Evolutionary conservation across 371 early-diverging fungal species (phyloP).

Genomic region (Mortierella sp.): DNA sequence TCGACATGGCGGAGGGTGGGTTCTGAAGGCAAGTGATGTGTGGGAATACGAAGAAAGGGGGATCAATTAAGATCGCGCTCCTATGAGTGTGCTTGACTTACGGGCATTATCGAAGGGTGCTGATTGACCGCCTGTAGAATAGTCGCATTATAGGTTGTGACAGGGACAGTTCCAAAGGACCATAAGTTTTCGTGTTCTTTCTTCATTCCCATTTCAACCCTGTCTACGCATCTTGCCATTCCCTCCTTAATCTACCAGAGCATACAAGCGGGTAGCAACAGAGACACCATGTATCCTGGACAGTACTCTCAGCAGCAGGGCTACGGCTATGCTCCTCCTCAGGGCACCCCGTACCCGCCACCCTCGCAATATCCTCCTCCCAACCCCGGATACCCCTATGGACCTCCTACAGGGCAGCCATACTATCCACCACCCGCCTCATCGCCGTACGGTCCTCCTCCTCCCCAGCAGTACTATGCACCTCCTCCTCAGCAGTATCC

Average conservation of each 20-base stretch:
- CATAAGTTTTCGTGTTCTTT: no score
- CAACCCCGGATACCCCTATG: constrained; percentile 9
- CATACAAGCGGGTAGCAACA: no score
- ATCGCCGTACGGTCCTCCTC: constrained; percentile 20
- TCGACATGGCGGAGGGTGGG: constrained; percentile 9
- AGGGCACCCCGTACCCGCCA: constrained; percentile 3
- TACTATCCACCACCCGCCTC: constrained; percentile 8
- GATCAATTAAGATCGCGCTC: no score
- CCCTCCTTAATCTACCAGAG: no score
- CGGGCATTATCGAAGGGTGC: no score
- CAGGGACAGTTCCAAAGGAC: no score
- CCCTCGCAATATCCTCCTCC: constrained; percentile 2
- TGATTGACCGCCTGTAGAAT: no score
- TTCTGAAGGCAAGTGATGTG: not conserved
- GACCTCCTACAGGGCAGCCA: constrained; percentile 2
- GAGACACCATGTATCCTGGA: constrained; percentile 48
- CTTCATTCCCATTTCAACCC: no score
- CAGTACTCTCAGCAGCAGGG: constrained; percentile 30
- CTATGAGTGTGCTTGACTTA: no score
- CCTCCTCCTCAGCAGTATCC: constrained; percentile 9
- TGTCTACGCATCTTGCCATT: no score
- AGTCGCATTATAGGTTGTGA: no score
- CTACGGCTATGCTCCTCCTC: constrained; percentile 31
- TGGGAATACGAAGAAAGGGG: not conserved
- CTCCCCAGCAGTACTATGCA: constrained; percentile 13